Percentiles rank a stretch among this genome's conserved stretches.
phyloP scores from a whole-genome alignment of 2,329 filamentous ascomycete genomes.

The Claviceps maximensis region DNA sequence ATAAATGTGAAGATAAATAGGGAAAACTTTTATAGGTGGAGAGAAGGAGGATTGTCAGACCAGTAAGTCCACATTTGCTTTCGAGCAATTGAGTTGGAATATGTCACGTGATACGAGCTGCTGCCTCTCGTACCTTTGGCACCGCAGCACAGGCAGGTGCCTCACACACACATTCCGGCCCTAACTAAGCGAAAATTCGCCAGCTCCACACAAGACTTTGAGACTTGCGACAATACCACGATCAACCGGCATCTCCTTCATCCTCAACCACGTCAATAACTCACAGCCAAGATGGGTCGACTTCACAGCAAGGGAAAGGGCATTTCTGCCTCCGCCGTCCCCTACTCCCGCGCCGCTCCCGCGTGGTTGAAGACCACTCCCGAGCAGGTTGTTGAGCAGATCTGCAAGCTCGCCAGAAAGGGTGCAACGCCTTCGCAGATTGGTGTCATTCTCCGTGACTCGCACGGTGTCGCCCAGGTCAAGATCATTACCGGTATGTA shows the following conservation, averaged over 20 bases:
- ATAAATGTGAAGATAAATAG: neutral
- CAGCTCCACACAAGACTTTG: slow-evolving; percentile 26
- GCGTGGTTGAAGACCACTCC: slow-evolving; percentile 98
- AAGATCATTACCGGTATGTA: slow-evolving; percentile 87
- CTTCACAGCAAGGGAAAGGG: slow-evolving; percentile 99
- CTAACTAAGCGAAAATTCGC: slow-evolving; percentile 34
- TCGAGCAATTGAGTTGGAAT: neutral
- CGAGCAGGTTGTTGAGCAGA: slow-evolving; percentile 97
- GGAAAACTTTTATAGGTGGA: neutral
- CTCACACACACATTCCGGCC: slow-evolving; percentile 19
- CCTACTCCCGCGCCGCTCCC: slow-evolving; percentile 87
- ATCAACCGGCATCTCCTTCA: slow-evolving; percentile 17
- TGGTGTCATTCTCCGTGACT: slow-evolving; percentile 95
- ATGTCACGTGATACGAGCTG: neutral
- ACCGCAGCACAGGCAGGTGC: neutral
- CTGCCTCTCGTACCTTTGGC: neutral
- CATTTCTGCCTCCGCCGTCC: slow-evolving; percentile 88
- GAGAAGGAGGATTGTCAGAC: no score
- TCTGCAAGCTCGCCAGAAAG: slow-evolving; percentile 98
- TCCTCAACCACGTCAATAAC: slow-evolving; percentile 24
- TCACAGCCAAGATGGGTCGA: slow-evolving; percentile 68
- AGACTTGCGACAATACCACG: slow-evolving; percentile 15
- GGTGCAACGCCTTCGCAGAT: slow-evolving; percentile 98
- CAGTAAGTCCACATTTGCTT: no score
- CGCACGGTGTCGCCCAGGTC: slow-evolving; percentile 95